phyloP scores from a whole-genome alignment of 2,329 filamentous ascomycete genomes.

The Corinectria fuckeliana region DNA sequence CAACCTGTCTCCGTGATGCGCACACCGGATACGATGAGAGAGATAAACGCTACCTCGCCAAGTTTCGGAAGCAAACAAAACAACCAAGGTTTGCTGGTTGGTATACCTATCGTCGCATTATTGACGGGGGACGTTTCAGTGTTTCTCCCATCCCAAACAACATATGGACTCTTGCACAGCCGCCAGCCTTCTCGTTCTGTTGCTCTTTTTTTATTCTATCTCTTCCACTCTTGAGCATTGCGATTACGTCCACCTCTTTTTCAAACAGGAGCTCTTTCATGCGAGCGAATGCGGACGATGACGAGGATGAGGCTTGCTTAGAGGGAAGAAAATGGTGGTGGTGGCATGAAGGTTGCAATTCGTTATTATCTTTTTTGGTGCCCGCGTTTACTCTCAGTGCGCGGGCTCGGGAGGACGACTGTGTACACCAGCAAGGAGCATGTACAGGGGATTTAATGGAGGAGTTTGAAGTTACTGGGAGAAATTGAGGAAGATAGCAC shows the following conservation, averaged over 20 bases:
- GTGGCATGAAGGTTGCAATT: constrained; percentile 6
- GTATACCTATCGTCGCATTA: constrained; percentile 34
- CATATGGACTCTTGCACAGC: constrained; percentile 12
- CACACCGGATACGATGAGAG: constrained; percentile 13
- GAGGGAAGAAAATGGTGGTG: constrained; percentile 5
- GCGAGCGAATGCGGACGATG: not conserved
- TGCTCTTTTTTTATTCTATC: constrained; percentile 9
- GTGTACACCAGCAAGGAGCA: constrained; percentile 33
- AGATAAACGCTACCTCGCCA: constrained; percentile 13
- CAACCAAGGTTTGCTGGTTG: constrained; percentile 28
- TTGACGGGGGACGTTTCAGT: constrained; percentile 24
- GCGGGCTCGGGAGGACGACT: constrained; percentile 12
- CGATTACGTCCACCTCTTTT: not conserved
- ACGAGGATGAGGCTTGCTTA: not conserved
- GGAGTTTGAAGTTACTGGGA: constrained; percentile 26
- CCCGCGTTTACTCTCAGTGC: constrained; percentile 32
- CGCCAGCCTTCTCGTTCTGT: constrained; percentile 24
- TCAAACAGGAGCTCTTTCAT: not conserved
- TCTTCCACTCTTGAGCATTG: not conserved
- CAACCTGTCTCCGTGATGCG: constrained; percentile 20
- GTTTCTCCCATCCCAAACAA: constrained; percentile 12
- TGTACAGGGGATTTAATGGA: constrained; percentile 28
- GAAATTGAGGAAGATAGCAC: constrained; percentile 26
- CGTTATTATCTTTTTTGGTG: constrained; percentile 35
- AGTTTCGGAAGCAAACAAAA: constrained; percentile 20